Conservation (phyloP, 371 early-diverging fungal genomes). For the Saksenaea vasiformis region DNA sequence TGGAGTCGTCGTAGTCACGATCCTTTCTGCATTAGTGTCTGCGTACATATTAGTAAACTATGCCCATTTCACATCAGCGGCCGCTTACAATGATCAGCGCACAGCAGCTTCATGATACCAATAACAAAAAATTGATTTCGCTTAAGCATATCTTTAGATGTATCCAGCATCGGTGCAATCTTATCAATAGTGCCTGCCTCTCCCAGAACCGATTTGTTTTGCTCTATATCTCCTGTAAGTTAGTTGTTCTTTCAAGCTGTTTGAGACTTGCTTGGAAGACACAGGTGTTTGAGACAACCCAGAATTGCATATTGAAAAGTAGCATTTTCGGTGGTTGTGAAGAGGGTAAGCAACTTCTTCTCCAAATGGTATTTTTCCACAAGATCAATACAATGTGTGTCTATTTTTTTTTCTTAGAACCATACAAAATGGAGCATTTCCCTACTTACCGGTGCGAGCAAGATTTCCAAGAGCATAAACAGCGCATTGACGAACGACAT, state of each 20-base stretch:
- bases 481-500: slow-evolving; percentile 43
- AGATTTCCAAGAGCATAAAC: slow-evolving; percentile 63
- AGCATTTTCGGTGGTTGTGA: slow-evolving; percentile 53
- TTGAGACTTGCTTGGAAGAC: slow-evolving; percentile 51
- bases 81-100: slow-evolving; percentile 46
- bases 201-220: slow-evolving; percentile 56
- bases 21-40: slow-evolving; percentile 40
- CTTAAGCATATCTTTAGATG: slow-evolving; percentile 60
- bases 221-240: slow-evolving; percentile 19
- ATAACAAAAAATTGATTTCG: slow-evolving; percentile 62
- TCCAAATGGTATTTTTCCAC: slow-evolving; percentile 55
- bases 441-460: slow-evolving; percentile 54
- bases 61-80: background rate
- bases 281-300: slow-evolving; percentile 63
- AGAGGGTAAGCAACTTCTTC: slow-evolving; percentile 45
- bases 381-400: slow-evolving; percentile 58
- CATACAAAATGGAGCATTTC: background rate
- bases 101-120: slow-evolving; percentile 66
- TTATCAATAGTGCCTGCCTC: slow-evolving; percentile 48
- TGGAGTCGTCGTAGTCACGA: slow-evolving; percentile 17
- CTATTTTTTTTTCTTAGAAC: slow-evolving; percentile 23
- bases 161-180: slow-evolving; percentile 47
- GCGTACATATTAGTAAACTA: background rate
- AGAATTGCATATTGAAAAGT: slow-evolving; percentile 62
- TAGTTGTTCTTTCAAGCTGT: background rate